Evolutionary conservation across 768 basidiomycete genomes (phyloP), one percentile per base, ranked within the genome.

Genomic region (Leccinum longicurvipes): DNA sequence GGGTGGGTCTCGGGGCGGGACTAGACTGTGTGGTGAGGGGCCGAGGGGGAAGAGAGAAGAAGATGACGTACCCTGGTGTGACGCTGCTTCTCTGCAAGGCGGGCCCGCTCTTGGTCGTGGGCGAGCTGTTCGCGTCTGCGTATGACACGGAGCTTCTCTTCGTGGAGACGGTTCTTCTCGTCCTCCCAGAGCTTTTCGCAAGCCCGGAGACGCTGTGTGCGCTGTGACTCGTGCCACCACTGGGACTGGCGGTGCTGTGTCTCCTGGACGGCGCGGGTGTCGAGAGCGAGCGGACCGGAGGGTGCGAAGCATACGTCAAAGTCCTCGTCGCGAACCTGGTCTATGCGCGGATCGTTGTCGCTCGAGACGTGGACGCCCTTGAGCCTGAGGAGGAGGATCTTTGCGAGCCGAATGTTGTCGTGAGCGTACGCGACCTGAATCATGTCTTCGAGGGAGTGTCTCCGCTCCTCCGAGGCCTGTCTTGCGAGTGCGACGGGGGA

Each of bases 321-420:
- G 60, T 79, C 77, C 56, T 78, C 78, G 67, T 79, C 77, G 59
- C 75, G 77, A 46, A 88, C 84, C 17, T 77, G 73, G 45, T 79
- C 82, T 50, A 87, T 85, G 46, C 84, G 79, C 1, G 86, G 84
- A 68, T 86, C 85, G 57, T 79, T 69, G 68, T 82, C 80, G 12
- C 77, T 76, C 10, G 77, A 73, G 65, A 86, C 81, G 56, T 85
- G 78, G 53, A 86, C 78, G 59, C 85, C 85, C 8, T 67, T 80
- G 60, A 86, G 79, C 21, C 79, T 77, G 49, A 88, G 72, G n/a
- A 85, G 75, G 11, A 87, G 77, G 27, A 82, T 74, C 72, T 83
- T 84, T 45, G 86, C 85, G 57, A 82, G 78, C 56, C 81, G 84
- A 54, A 87, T 81, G 73, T 88, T 75, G 67, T 87, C 85, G 59